Evolutionary conservation across 768 basidiomycete species (phyloP).

Genomic region (Suillus spraguei): DNA sequence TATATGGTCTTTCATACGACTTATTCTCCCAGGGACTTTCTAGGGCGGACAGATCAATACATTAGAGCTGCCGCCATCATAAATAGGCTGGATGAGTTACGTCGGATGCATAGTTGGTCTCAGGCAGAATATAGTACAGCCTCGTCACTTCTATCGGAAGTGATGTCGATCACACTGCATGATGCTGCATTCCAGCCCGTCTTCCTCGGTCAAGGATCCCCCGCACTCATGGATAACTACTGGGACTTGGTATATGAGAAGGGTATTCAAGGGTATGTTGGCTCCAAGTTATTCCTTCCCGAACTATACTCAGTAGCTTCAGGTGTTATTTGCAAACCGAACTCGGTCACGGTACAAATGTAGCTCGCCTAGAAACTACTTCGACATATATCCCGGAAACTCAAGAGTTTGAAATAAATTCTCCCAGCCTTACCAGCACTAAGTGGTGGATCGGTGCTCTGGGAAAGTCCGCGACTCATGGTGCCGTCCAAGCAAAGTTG

Average conservation of each 20-base stretch:
- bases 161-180: constrained; percentile 49
- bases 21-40: constrained; percentile 47
- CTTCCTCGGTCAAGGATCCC: constrained; percentile 60
- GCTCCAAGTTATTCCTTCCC: background rate
- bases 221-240: constrained; percentile 54
- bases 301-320: background rate
- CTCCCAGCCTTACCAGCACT: constrained; percentile 70
- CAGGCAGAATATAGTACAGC: constrained; percentile 49
- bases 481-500: constrained; percentile 75
- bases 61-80: constrained; percentile 54
- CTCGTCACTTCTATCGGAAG: constrained; percentile 51
- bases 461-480: constrained; percentile 74
- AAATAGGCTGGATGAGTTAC: constrained; percentile 61
- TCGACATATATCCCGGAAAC: constrained; percentile 72
- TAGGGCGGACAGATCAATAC: constrained; percentile 60
- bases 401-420: constrained; percentile 73
- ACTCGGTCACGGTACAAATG: constrained; percentile 78
- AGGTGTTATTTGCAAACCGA: constrained; percentile 79
- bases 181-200: constrained; percentile 65
- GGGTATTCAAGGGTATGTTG: constrained; percentile 55
- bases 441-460: constrained; percentile 87
- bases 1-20: background rate
- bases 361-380: constrained; percentile 70
- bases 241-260: constrained; percentile 49
- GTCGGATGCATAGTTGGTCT: constrained; percentile 55